Evolutionary conservation across 1,284 basidiomycete genomes (phyloP), one percentile per base, ranked within the genome.

Genomic region (Fistulina hepatica): DNA sequence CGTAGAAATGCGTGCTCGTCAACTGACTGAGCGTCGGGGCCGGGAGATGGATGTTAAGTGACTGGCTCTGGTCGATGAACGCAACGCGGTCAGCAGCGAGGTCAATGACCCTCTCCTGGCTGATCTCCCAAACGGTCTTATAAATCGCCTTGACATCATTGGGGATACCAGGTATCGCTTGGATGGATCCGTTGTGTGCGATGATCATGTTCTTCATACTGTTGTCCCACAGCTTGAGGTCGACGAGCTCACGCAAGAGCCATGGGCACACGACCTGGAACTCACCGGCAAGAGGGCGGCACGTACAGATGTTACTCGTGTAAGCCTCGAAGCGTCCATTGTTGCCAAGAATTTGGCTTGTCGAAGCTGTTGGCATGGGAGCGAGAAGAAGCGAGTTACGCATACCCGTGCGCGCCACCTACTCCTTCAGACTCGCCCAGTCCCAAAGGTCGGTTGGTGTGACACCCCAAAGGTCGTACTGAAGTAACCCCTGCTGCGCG

Each of bases 161-260:
- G 2, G 92, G 92, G 49, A 97, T 90, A 39, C 56, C 70, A 26
- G 81, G 74, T 52, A 94, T 90, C 58, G 81, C 88, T 58, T 97
- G 94, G 40, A 99, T 74, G 10, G 93, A 97, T 30, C 92, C 94
- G 53, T 92, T 85, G 64, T 95, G 84, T 6, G 95, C 95, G 50
- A 99, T 98, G 63, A 98, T 91, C 69, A 88, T 83, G 66, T 97
- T 95, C 76, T 97, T 97, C 94, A 98, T 98, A 54, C 88, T 78
- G 54, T 99, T 94, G 56, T 97, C 78, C 95, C 95, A 99, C 11
- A 98, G 75, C 32, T 83, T 83, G 42, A 83, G 84, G 55, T 95
- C 90, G 52, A 98, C 94, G 40, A 99, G 81, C 54, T 98, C 95
- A 43, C 91, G 82, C 12, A 98, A 75, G 37, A 99, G 73, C 95